Evolutionary conservation across 495 filamentous ascomycete species (phyloP), one percentile per base, ranked within the genome.

Genomic region (Penicillium goetzii): DNA sequence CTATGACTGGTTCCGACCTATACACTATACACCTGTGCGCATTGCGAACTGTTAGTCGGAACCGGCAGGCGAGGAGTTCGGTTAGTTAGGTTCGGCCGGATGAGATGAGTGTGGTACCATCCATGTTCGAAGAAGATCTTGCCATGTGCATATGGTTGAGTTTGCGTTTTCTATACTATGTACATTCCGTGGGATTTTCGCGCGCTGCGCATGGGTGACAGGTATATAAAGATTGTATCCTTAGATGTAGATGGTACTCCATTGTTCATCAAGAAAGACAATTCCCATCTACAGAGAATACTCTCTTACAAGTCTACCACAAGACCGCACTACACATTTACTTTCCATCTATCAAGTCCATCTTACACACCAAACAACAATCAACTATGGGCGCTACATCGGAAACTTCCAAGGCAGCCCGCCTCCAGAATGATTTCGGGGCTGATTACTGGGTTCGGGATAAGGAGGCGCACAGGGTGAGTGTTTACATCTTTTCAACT

Each of bases 351-450:
- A 25, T 17, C 25, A 8, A 23, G n/a, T 51, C 52, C 62, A 41
- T 65, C 34, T 60, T 40, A 45, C 50, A 58, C 38, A 56, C 4
- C 8, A 17, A 7, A 8, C 50, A 12, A 41, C 56, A 15, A 56
- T 11, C 43, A 58, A 56, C 57, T 33, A 69, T 66, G 62, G 21
- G 56, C 12, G 49, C 53, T 17, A 3, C 56, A 26, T 19, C 59
- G 15, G 63, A 61, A 32, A 8, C 56, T 17, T 61, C 63, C 63
- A 54, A 64, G 33, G 30, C 50, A 10, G 64, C 72, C 53, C 76
- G 72, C 56, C 69, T 72, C 6, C 75, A 77, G 38, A 80, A 80
- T 51, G 76, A 80, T 54, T 80, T 69, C 60, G 78, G 78, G 33
- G 70, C 76, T 3, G 76, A 80, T 23, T 70, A 76, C 51, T 80